A percentile compares a stretch with the other conserved stretches of the same genome.
Conservation (phyloP, 768 basidiomycete genomes). For the Infundibulicybe gibba region DNA sequence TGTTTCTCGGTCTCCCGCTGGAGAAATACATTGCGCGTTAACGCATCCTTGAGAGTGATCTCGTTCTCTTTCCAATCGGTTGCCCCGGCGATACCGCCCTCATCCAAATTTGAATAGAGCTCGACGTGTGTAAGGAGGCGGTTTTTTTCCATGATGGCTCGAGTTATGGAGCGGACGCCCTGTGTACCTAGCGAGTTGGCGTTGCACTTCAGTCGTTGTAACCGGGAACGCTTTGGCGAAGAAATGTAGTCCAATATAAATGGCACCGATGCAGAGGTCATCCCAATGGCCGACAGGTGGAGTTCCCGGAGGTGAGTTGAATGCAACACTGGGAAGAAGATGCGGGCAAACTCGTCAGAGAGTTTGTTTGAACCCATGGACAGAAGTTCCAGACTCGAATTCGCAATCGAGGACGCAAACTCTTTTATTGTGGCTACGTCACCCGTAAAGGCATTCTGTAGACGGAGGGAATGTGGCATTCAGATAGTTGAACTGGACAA, state of each 20-base stretch:
- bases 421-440: constrained; percentile 29
- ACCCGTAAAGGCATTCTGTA: constrained; percentile 20
- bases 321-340: constrained; percentile 48
- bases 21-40: constrained; percentile 40
- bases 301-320: constrained; percentile 48
- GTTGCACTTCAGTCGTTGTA: constrained; percentile 49
- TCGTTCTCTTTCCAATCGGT: constrained; percentile 15
- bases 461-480: neutral
- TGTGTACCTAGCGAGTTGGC: constrained; percentile 49
- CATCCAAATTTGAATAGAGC: constrained; percentile 41
- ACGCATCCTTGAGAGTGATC: constrained; percentile 23
- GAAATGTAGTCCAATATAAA: constrained; percentile 45
- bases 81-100: constrained; percentile 9
- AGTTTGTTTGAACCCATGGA: constrained; percentile 51
- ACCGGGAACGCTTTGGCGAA: constrained; percentile 40
- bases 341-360: constrained; percentile 45
- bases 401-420: constrained; percentile 50
- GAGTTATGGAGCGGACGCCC: constrained; percentile 41
- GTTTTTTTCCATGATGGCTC: constrained; percentile 41
- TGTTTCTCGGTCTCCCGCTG: constrained; percentile 36
- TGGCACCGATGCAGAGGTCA: constrained; percentile 39
- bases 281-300: constrained; percentile 47
- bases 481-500: neutral
- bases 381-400: constrained; percentile 47
- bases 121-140: constrained; percentile 45